Conservation (phyloP, 2,329 filamentous ascomycete genomes). For the Fusarium praegraminearum region DNA sequence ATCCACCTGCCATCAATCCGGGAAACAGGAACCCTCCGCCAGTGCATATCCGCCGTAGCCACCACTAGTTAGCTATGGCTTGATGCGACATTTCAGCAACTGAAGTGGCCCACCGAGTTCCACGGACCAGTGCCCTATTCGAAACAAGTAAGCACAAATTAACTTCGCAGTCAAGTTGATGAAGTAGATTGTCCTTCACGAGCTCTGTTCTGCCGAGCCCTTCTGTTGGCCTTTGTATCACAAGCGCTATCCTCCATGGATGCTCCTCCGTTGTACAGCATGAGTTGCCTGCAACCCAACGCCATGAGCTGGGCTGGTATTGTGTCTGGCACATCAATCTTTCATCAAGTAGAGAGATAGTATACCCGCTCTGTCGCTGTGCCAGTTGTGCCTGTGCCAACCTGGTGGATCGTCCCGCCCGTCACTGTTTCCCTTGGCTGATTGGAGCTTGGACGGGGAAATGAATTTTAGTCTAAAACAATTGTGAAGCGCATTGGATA, state of each 20-base stretch:
- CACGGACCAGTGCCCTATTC: conserved; percentile 22
- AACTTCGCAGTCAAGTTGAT: neutral
- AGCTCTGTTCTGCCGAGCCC: neutral
- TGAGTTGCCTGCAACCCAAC: conserved; percentile 43
- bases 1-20: conserved; percentile 16
- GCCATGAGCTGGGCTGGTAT: conserved; percentile 44
- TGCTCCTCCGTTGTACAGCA: conserved; percentile 39
- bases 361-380: conserved; percentile 26
- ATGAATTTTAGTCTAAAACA: conserved; percentile 28
- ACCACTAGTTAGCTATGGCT: conserved; percentile 16
- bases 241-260: conserved; percentile 1
- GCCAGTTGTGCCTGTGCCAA: conserved; percentile 42
- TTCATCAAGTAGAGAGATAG: conserved; percentile 27
- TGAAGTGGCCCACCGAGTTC: conserved; percentile 17
- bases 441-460: conserved; percentile 40
- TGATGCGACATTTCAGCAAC: conserved; percentile 43
- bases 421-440: conserved; percentile 25
- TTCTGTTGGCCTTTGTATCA: conserved; percentile 10
- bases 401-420: conserved; percentile 43
- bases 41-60: conserved; percentile 4
- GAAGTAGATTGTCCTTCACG: neutral
- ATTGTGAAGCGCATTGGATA: conserved; percentile 23
- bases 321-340: conserved; percentile 35
- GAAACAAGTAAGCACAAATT: conserved; percentile 26
- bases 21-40: conserved; percentile 17